Base-by-base conservation (phyloP, 2,329 filamentous ascomycete species). In the Aureobasidium sp. region DNA sequence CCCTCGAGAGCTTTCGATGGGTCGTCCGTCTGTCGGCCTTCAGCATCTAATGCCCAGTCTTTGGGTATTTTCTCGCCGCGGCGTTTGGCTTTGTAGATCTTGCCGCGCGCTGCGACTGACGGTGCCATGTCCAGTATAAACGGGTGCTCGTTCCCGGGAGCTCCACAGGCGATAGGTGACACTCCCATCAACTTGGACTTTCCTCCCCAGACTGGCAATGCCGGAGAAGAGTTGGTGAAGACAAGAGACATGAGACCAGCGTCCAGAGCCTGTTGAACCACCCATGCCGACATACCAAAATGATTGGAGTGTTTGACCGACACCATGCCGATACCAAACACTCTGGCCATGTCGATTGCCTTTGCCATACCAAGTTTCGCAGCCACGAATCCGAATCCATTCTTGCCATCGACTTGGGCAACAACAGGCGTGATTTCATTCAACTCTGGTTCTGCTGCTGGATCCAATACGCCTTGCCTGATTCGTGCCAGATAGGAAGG, bases 201-300 rank as follows among this genome's bases (percentile, higher is more conserved):
- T 1, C 85, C 87, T 14, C 88, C 88, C 79, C 82, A 90, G 0
- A 82, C 84, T 0, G 88, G 87, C 62, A 91, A 75, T 2, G 87
- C 87, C 0, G 87, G 87, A 34, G 84, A 87, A n/a, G 73, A 80
- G 27, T 85, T 86, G 51, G 80, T 83, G 61, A 81, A 83, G 39
- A 83, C 83, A 2, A 80, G 73, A 15, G 82, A 85, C 70, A 85
- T 84, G 68, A 81, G 82, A 3, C 76, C 78, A 0, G 82, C 85
- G 61, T 91, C 87, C 15, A 91, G 72, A 0, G 88, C 89, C 73
- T 90, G 85, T 71, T 89, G 85, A 14, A 91, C 87, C 0, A 90
- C 70, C 86, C 88, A 91, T 0, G 89, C 88, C 2, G 82, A 82
- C 89, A 92, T 92, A 56, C 89, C 89, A 68, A 88, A 91, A 72